A percentile compares a stretch with the other conserved stretches of the same genome.
Evolutionary conservation across 1,284 basidiomycete genomes (phyloP).

Genomic region (Leucoagaricus sp.): DNA sequence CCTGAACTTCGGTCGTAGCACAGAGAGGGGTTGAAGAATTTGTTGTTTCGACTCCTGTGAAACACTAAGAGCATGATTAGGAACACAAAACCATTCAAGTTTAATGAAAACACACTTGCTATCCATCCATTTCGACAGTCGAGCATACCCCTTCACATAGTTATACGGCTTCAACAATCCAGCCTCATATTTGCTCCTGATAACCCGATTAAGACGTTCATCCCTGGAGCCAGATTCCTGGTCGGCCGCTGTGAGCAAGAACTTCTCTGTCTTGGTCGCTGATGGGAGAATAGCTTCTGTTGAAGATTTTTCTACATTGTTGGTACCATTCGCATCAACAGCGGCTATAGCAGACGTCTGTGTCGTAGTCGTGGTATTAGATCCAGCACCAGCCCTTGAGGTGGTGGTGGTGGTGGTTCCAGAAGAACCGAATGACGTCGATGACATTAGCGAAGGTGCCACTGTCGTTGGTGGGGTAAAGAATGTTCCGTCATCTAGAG

Average conservation of each 20-base stretch:
- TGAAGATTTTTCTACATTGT: conserved; percentile 12
- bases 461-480: conserved; percentile 57
- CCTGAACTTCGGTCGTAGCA: conserved; percentile 92
- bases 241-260: conserved; percentile 93
- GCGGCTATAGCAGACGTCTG: conserved; percentile 14
- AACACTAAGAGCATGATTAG: conserved; percentile 51
- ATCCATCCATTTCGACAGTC: conserved; percentile 94
- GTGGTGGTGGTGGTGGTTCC: conserved; percentile 17
- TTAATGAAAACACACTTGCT: conserved; percentile 56
- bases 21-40: conserved; percentile 86
- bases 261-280: conserved; percentile 81
- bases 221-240: conserved; percentile 91
- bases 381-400: conserved; percentile 16
- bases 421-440: conserved; percentile 36
- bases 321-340: conserved; percentile 13
- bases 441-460: conserved; percentile 49
- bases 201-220: conserved; percentile 89
- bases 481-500: conserved; percentile 72
- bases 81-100: conserved; percentile 5
- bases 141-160: conserved; percentile 92
- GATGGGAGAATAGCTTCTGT: conserved; percentile 53
- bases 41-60: conserved; percentile 90
- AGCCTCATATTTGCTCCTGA: conserved; percentile 96
- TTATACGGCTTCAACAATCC: conserved; percentile 95
- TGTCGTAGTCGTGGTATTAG: conserved; percentile 16